Base-by-base conservation (phyloP, 306 rosid genomes). In the Prunus davidiana region DNA sequence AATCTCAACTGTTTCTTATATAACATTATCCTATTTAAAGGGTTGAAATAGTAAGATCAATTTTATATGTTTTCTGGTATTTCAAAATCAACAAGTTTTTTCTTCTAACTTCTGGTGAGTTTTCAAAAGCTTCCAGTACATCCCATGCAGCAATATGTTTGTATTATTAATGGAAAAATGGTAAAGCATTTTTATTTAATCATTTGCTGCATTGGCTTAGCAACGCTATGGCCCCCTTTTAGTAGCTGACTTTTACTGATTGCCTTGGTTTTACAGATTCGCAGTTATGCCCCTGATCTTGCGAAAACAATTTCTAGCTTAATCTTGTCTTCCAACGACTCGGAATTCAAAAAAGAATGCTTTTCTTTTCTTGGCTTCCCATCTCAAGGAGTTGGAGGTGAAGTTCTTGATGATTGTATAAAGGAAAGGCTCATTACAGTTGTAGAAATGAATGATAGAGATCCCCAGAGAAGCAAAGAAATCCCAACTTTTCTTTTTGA, bases 261-360 rank as follows among this genome's bases (percentile, higher is more conserved):
- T 58, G 64, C 64, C 71, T 76, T 60, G 34, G 77, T 75, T 78
- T 82, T 65, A 82, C 96, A 92, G 99, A 88, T 92, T 78, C 45
- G 91, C 52, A 78, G 83, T 78, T 83, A 84, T 80, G 97, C 94
- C 46, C 96, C 96, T 56, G 97, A 90, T 84, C 96, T 95, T 13
- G 97, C 97, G 20, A 87, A 84, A 86, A 76, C 96, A 57, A 90
- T 95, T 76, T 85, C 96, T 66, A 97, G 99, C 80, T 82, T 92
- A 75, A 85, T 95, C 76, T 67, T 86, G 79, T 83, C 91, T 75
- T 92, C 99, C 56, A 68, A 74, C 24, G 97, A 92, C 90, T 68
- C 74, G 50, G 82, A 82, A 74, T 95, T 92, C 83, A 88, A 71
- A 82, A 84, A 81, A 80, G 92, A 89, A 90, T 95, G 99, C 74